Conservation (phyloP, 2,329 filamentous ascomycete species). For the Calonectria henricotiae region DNA sequence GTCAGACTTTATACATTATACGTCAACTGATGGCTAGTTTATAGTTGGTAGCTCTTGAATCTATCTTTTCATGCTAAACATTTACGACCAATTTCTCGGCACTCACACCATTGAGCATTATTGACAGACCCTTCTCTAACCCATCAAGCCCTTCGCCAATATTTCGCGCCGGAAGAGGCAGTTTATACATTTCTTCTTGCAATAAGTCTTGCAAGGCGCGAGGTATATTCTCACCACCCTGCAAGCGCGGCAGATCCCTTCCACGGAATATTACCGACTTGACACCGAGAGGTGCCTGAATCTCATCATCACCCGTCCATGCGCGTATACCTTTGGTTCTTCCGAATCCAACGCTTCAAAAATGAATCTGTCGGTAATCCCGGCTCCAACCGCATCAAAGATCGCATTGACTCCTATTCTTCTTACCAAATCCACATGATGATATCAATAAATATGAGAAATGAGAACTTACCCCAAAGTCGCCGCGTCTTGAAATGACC, state of each 20-base stretch:
- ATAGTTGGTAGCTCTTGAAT: background rate
- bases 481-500: constrained; percentile 21
- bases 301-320: constrained; percentile 25
- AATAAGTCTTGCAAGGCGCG: background rate
- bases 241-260: background rate
- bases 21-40: background rate
- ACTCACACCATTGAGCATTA: constrained; percentile 17
- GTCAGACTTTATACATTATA: background rate
- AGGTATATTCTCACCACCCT: constrained; percentile 11
- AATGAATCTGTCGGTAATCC: background rate
- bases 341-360: constrained; percentile 5
- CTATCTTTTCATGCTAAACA: background rate
- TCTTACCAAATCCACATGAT: too few relatives aligned
- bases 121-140: constrained; percentile 1
- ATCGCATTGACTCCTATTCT: constrained; percentile 9
- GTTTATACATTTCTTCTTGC: constrained; percentile 1
- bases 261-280: constrained; percentile 18
- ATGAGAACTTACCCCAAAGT: background rate
- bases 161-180: constrained; percentile 10
- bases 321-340: background rate
- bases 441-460: too few relatives aligned
- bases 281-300: background rate
- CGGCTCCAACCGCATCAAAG: constrained; percentile 22
- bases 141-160: constrained; percentile 12
- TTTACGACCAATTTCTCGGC: constrained; percentile 22